Evolutionary conservation across 768 basidiomycete genomes (phyloP), one percentile per base, ranked within the genome.

Genomic region (Agrocybe pediades): DNA sequence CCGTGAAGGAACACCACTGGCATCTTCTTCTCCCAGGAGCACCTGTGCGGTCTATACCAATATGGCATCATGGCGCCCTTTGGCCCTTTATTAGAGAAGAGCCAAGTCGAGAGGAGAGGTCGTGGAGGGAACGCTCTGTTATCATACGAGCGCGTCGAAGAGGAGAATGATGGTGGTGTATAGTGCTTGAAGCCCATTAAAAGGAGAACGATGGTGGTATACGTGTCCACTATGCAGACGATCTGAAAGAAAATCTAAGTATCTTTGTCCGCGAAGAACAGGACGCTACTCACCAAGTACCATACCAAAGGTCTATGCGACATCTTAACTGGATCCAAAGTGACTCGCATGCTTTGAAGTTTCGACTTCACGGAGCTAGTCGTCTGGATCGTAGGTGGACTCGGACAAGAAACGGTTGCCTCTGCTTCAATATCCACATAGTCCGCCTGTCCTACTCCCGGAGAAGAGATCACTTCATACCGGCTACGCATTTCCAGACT

Each of bases 1-100:
- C 86, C 87, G 50, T 88, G 86, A 1, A 88, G 59, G 60, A 88
- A 86, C n/a, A 87, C 64, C 9, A 88, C 67, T 0, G 86, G 84
- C 8, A 71, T 67, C 55, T 79, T 81, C 1, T 70, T 70, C 8
- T 46, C 49, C 3, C 82, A 11, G 33, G 13, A 13, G 11, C 33
- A 78, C 27, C 67, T 71, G 53, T 86, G 84, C 0, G 71, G 71
- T 9, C 72, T 68, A 56, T 72, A 70, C 74, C 74, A 77, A 57
- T 73, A 74, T 1, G 74, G 70, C 24, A 74, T 60, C 9, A 29
- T 56, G 15, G 66, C 62, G 9, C 66, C 64, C 25, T 65, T 47
- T 2, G 79, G 76, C 0, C 82, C 77, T 3, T 60, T 44, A 16
- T 62, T 68, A 6, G 84, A 85, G 19, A 84, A 64, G 1, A 80